phyloP scores from a whole-genome alignment of 139 green algal species.

The Gonium pectorale region DNA sequence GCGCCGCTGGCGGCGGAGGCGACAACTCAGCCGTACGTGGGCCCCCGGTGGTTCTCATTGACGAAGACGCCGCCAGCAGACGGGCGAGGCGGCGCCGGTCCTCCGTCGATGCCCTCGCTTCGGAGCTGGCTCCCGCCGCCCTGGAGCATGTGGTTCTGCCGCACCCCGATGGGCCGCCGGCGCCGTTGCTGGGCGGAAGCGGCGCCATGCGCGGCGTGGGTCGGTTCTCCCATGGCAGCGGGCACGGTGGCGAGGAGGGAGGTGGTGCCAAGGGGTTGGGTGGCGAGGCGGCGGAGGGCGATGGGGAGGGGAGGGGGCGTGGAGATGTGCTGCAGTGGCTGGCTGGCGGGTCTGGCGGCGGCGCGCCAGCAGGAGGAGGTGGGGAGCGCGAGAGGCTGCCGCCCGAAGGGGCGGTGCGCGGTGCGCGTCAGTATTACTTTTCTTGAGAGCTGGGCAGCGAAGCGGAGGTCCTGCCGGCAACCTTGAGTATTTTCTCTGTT shows the following conservation, averaged over 20 bases:
- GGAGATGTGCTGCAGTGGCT: not conserved
- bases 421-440: slow-evolving; percentile 1
- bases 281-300: not conserved
- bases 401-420: slow-evolving; percentile 6
- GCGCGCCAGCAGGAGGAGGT: not conserved
- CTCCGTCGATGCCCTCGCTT: not conserved
- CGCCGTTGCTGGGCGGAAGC: not conserved
- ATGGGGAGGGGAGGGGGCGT: not conserved
- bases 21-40: not conserved
- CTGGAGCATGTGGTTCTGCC: slow-evolving; percentile 10
- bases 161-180: not conserved
- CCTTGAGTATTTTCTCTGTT: too few species aligned
- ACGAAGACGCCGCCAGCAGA: not conserved
- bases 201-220: not conserved
- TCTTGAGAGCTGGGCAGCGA: too few species aligned
- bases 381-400: not conserved
- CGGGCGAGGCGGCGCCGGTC: too few species aligned
- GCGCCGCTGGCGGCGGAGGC: not conserved
- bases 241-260: not conserved
- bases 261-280: not conserved
- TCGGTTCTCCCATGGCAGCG: too few species aligned
- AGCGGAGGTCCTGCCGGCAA: too few species aligned
- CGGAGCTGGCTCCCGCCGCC: not conserved
- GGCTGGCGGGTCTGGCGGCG: not conserved
- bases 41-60: not conserved